phyloP scores from a whole-genome alignment of 768 basidiomycete genomes.

The Chiua virens region DNA sequence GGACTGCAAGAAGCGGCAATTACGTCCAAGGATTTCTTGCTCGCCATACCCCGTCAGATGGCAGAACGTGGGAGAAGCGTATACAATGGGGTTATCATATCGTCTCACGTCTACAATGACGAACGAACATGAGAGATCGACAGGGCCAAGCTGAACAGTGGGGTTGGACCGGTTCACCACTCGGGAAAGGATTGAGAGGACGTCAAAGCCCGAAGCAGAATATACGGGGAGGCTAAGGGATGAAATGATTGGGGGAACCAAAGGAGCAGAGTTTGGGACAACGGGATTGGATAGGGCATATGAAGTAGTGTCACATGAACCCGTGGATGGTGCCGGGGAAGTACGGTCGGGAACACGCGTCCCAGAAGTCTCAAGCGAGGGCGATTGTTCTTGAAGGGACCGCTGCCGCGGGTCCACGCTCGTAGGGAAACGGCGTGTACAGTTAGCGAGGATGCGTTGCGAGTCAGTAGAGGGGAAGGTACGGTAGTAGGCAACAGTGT shows the following conservation, averaged over 20 bases:
- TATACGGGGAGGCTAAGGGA: conserved; percentile 63
- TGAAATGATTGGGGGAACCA: conserved; percentile 23
- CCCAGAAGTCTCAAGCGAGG: conserved; percentile 1
- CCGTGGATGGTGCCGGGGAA: background rate
- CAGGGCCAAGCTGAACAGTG: conserved; percentile 78
- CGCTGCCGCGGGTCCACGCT: conserved; percentile 6
- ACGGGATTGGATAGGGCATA: conserved; percentile 4
- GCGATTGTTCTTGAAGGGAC: conserved; percentile 2
- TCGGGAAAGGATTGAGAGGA: conserved; percentile 76
- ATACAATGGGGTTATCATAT: conserved; percentile 85
- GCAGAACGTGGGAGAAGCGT: conserved; percentile 85
- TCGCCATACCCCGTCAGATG: conserved; percentile 73
- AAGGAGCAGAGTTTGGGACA: background rate
- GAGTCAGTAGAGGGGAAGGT: background rate
- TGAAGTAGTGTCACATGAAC: conserved; percentile 5
- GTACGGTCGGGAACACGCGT: conserved; percentile 6
- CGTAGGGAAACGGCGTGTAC: background rate
- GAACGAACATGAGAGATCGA: conserved; percentile 92
- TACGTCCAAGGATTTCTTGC: conserved; percentile 78
- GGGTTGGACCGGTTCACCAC: conserved; percentile 76
- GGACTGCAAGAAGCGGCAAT: conserved; percentile 89
- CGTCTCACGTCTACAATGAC: conserved; percentile 82
- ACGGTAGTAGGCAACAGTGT: background rate
- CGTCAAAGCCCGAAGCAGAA: conserved; percentile 88
- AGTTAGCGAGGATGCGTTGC: background rate